Conservation (phyloP, 768 basidiomycete species). For the Kwoniella europaea region DNA sequence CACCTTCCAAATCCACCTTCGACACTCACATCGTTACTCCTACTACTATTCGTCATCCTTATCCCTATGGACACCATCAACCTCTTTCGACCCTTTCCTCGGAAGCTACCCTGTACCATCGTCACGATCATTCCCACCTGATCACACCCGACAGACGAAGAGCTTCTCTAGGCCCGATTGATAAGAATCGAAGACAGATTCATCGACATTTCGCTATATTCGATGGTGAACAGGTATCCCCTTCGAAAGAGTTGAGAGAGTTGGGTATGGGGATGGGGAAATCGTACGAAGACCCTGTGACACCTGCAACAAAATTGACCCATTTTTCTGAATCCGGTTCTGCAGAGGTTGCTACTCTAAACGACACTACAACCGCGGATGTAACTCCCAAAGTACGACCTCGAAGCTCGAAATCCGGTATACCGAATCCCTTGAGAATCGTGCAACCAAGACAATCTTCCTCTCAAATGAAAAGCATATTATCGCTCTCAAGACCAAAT, state of each 20-base stretch:
- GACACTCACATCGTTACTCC: conserved; percentile 11
- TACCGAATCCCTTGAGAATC: not conserved
- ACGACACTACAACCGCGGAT: not conserved
- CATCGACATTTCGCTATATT: conserved; percentile 28
- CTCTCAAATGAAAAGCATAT: not conserved
- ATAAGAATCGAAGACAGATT: conserved; percentile 14
- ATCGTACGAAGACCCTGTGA: conserved; percentile 1
- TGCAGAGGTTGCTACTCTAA: not conserved
- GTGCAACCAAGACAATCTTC: not conserved
- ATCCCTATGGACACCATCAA: not conserved
- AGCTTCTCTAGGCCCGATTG: not conserved
- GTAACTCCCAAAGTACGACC: not conserved
- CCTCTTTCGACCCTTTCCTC: conserved; percentile 13
- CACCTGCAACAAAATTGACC: not conserved
- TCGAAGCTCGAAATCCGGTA: not conserved
- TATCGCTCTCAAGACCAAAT: not conserved
- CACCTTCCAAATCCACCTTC: conserved; percentile 4
- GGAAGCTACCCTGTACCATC: conserved; percentile 1
- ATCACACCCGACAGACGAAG: conserved; percentile 1
- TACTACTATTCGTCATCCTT: conserved; percentile 6
- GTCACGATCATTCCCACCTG: not conserved
- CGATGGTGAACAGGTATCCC: conserved; percentile 27
- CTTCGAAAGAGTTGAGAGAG: not conserved
- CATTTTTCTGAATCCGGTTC: too few species aligned
- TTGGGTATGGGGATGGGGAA: conserved; percentile 1